Conservation (phyloP, 108 stramenopile species). For the Licmophora abbreviata region DNA sequence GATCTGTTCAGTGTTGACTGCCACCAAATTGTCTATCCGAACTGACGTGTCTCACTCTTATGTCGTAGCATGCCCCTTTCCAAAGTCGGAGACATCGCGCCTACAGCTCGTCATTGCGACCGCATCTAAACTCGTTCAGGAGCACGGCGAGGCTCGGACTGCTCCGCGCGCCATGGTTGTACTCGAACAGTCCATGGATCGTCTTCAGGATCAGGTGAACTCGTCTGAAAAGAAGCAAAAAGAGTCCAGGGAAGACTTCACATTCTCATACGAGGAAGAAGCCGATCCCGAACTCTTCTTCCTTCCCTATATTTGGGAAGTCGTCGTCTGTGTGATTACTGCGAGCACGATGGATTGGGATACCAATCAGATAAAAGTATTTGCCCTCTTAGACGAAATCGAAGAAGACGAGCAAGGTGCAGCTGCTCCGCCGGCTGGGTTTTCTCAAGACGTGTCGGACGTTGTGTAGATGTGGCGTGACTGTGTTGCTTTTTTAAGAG, state of each 20-base stretch:
- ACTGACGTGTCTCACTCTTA: slow-evolving; percentile 4
- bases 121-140: slow-evolving; percentile 39
- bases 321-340: slow-evolving; percentile 53
- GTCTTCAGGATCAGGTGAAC: slow-evolving; percentile 11
- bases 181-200: slow-evolving; percentile 24
- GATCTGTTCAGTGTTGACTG: neutral
- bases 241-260: slow-evolving; percentile 49
- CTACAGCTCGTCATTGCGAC: slow-evolving; percentile 27
- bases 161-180: slow-evolving; percentile 46
- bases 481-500: too few species aligned
- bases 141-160: slow-evolving; percentile 32
- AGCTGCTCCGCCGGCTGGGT: neutral
- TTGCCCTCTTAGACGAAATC: slow-evolving; percentile 40
- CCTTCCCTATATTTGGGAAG: slow-evolving; percentile 72
- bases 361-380: slow-evolving; percentile 48
- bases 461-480: too few species aligned
- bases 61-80: slow-evolving; percentile 19
- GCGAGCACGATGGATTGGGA: slow-evolving; percentile 58
- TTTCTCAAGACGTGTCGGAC: slow-evolving; percentile 9
- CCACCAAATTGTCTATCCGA: neutral
- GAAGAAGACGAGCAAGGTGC: slow-evolving; percentile 8
- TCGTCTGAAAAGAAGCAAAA: neutral
- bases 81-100: slow-evolving; percentile 14
- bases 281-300: slow-evolving; percentile 76
- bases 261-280: slow-evolving; percentile 80